Evolutionary conservation across 2,329 filamentous ascomycete species (phyloP).

Genomic region (Curvularia sp.): DNA sequence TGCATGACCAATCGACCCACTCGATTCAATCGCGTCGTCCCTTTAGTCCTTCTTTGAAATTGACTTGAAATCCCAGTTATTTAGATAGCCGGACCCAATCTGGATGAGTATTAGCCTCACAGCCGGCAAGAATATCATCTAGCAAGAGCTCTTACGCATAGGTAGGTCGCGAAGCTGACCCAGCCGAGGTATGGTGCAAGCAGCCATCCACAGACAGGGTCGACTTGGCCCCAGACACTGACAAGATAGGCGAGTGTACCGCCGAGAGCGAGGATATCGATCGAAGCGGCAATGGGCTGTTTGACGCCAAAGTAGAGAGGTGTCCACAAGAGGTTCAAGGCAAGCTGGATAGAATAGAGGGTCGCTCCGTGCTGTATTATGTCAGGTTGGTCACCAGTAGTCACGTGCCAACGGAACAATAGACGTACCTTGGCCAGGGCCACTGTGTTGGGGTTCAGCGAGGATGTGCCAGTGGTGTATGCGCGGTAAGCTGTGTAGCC

Average conservation of each 20-base stretch:
- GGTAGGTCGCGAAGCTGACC: slow-evolving; percentile 86
- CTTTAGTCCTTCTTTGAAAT: slow-evolving; percentile 34
- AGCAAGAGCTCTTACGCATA: slow-evolving; percentile 62
- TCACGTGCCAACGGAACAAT: background rate
- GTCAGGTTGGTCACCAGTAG: slow-evolving; percentile 10
- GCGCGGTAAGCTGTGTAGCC: slow-evolving; percentile 87
- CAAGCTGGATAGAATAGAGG: slow-evolving; percentile 85
- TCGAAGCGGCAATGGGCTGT: slow-evolving; percentile 74
- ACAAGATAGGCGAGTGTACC: slow-evolving; percentile 73
- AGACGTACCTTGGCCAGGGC: slow-evolving; percentile 61
- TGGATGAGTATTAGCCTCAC: slow-evolving; percentile 26
- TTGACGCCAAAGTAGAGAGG: slow-evolving; percentile 87
- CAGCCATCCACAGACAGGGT: slow-evolving; percentile 73
- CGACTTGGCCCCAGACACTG: slow-evolving; percentile 77
- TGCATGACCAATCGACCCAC: background rate
- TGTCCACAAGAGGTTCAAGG: slow-evolving; percentile 87
- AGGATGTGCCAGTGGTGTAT: slow-evolving; percentile 67
- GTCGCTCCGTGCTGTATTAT: slow-evolving; percentile 67
- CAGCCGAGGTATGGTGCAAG: slow-evolving; percentile 84
- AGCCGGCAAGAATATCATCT: background rate
- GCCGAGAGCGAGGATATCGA: slow-evolving; percentile 77
- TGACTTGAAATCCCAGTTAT: slow-evolving; percentile 50
- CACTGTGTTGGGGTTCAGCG: slow-evolving; percentile 58
- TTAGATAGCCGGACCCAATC: slow-evolving; percentile 49
- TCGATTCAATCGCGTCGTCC: background rate